phyloP scores from a whole-genome alignment of 2,329 filamentous ascomycete species.

The Penicillium sp. region DNA sequence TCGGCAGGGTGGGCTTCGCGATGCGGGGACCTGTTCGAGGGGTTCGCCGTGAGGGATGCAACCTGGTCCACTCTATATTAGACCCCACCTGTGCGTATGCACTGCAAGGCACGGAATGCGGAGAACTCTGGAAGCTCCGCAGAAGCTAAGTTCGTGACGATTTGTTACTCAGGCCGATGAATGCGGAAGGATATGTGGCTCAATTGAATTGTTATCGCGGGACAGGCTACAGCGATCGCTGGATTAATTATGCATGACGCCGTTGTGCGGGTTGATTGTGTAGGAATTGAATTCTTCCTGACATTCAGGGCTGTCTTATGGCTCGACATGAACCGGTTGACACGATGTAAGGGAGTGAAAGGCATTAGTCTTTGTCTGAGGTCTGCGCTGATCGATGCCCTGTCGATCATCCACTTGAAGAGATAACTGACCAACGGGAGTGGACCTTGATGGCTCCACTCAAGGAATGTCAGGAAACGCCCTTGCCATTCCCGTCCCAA shows the following conservation, averaged over 20 bases:
- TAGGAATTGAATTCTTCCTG: neutral
- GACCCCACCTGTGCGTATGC: constrained; percentile 13
- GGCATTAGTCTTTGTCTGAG: constrained; percentile 1
- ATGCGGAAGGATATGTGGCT: constrained; percentile 12
- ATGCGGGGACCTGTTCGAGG: constrained; percentile 16
- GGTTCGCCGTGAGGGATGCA: constrained; percentile 20
- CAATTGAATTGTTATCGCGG: neutral
- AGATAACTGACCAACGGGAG: constrained; percentile 9
- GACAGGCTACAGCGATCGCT: neutral
- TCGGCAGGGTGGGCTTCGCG: constrained; percentile 15
- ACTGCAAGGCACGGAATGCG: constrained; percentile 23
- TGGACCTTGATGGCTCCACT: neutral
- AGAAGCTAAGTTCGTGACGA: neutral
- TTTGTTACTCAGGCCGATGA: neutral
- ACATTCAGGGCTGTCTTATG: neutral
- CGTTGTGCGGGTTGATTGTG: neutral
- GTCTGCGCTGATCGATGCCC: constrained; percentile 10
- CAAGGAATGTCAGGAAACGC: constrained; percentile 3
- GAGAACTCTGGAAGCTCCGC: constrained; percentile 3
- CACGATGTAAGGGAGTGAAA: constrained; percentile 17
- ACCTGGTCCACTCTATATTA: constrained; percentile 15
- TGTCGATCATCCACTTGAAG: constrained; percentile 15
- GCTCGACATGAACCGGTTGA: constrained; percentile 1
- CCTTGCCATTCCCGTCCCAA: constrained; percentile 11
- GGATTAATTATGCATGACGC: neutral